Evolutionary conservation across 2,329 filamentous ascomycete genomes (phyloP).

Genomic region (Colletotrichum australisinense): DNA sequence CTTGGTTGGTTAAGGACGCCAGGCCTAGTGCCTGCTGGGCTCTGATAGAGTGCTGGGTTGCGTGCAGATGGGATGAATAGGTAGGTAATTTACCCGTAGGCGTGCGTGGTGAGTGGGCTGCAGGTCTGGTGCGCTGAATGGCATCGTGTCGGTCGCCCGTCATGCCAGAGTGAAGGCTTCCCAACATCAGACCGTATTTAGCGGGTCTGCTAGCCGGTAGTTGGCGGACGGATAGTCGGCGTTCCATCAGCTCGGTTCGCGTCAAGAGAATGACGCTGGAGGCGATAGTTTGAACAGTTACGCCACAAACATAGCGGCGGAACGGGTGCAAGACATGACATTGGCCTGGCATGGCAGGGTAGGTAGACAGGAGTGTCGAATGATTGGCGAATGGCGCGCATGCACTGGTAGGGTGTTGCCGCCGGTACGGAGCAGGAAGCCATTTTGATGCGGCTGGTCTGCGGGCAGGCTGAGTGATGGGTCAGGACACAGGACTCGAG

Average conservation of each 20-base stretch:
- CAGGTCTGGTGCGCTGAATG: neutral
- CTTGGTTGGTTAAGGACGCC: neutral
- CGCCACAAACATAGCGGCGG: slow-evolving; percentile 20
- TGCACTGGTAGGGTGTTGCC: slow-evolving; percentile 21
- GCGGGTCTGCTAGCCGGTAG: slow-evolving; percentile 24
- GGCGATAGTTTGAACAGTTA: slow-evolving; percentile 11
- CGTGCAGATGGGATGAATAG: slow-evolving; percentile 22
- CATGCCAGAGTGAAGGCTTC: slow-evolving; percentile 7
- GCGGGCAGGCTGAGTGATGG: neutral
- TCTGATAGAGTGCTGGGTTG: slow-evolving; percentile 4
- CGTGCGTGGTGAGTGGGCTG: neutral
- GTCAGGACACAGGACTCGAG: neutral
- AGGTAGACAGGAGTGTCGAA: neutral
- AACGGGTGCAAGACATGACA: slow-evolving; percentile 15
- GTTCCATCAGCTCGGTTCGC: slow-evolving; percentile 34
- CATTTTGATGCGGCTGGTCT: slow-evolving; percentile 16
- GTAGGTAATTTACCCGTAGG: no score
- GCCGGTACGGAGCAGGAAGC: slow-evolving; percentile 12
- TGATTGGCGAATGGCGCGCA: neutral
- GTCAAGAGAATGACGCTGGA: slow-evolving; percentile 20
- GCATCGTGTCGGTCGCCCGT: slow-evolving; percentile 3
- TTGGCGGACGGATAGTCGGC: slow-evolving; percentile 30
- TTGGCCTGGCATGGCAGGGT: neutral
- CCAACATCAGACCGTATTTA: neutral
- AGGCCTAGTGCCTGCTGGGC: slow-evolving; percentile 5